Evolutionary conservation across 177 flowering plant species (phyloP).

Genomic region (Vitis hybrid): DNA sequence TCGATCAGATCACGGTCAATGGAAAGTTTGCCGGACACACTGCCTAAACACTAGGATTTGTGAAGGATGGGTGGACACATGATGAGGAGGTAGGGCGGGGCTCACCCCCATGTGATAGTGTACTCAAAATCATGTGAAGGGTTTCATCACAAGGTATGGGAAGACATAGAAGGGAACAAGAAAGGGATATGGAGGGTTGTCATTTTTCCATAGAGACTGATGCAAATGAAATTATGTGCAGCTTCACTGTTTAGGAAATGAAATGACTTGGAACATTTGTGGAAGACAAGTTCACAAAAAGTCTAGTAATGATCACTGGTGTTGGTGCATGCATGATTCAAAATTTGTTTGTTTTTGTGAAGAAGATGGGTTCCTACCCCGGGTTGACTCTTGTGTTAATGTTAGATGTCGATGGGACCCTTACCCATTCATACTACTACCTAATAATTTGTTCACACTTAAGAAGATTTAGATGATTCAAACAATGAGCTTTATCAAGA

Average conservation of each 20-base stretch:
- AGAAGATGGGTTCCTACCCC: slow-evolving; percentile 3
- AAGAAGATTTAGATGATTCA: no score
- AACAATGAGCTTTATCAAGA: no score
- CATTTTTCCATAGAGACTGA: neutral
- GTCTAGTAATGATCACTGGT: no score
- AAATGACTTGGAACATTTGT: neutral
- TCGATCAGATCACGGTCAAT: no score
- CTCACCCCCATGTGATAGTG: slow-evolving; percentile 4
- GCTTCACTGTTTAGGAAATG: neutral
- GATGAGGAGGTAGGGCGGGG: neutral
- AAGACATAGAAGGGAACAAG: neutral
- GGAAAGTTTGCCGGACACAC: neutral
- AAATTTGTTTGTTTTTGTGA: slow-evolving; percentile 1
- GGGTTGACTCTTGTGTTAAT: neutral
- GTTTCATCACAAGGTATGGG: neutral
- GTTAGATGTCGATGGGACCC: neutral
- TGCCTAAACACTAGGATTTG: no score
- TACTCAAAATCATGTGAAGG: neutral
- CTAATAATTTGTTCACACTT: no score
- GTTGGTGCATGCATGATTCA: neutral
- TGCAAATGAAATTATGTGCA: neutral
- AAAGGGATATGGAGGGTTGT: neutral
- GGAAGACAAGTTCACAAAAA: neutral
- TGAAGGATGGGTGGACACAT: no score
- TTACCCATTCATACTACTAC: neutral